Evolutionary conservation across 2,329 filamentous ascomycete genomes (phyloP).

Genomic region (Biscogniauxia sp.): DNA sequence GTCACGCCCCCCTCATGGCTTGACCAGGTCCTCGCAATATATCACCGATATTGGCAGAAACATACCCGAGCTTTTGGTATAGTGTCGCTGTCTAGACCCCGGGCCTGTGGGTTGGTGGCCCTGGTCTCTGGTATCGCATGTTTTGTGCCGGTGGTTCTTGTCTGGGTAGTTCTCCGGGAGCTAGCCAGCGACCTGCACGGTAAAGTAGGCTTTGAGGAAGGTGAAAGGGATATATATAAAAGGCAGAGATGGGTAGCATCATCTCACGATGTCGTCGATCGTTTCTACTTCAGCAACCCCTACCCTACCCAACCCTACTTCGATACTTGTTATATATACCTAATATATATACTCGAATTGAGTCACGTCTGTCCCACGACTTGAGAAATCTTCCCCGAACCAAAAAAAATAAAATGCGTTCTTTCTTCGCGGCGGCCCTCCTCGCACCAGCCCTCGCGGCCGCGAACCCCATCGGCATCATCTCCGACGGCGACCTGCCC

Average conservation of each 20-base stretch:
- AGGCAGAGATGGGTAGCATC: slow-evolving; percentile 8
- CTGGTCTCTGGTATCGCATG: background rate
- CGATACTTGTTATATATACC: slow-evolving; percentile 19
- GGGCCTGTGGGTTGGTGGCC: slow-evolving; percentile 4
- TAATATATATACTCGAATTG: background rate
- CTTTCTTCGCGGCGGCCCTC: slow-evolving; percentile 12
- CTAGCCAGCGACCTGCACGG: background rate
- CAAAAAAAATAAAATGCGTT: background rate
- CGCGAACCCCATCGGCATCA: slow-evolving; percentile 35
- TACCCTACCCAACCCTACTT: slow-evolving; percentile 37
- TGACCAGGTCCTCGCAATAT: slow-evolving; percentile 21
- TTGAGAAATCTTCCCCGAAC: too few species aligned
- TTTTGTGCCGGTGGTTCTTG: background rate
- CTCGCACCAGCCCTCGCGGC: slow-evolving; percentile 37
- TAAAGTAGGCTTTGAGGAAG: slow-evolving; percentile 2
- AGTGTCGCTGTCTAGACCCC: slow-evolving; percentile 13
- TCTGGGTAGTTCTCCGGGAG: background rate
- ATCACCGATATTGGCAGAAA: slow-evolving; percentile 14
- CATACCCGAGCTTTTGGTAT: slow-evolving; percentile 12
- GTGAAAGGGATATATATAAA: slow-evolving; percentile 22
- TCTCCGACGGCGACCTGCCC: slow-evolving; percentile 35
- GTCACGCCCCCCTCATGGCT: slow-evolving; percentile 11
- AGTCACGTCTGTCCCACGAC: too few species aligned
- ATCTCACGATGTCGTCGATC: slow-evolving; percentile 24
- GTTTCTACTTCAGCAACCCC: slow-evolving; percentile 22